Percentiles rank a stretch among this genome's conserved stretches.
These are phyloP conservation scores for Chaetothyriales sp. DNA, from an alignment of 2,329 filamentous ascomycete species.

Conservation along the genomic window DNA sequence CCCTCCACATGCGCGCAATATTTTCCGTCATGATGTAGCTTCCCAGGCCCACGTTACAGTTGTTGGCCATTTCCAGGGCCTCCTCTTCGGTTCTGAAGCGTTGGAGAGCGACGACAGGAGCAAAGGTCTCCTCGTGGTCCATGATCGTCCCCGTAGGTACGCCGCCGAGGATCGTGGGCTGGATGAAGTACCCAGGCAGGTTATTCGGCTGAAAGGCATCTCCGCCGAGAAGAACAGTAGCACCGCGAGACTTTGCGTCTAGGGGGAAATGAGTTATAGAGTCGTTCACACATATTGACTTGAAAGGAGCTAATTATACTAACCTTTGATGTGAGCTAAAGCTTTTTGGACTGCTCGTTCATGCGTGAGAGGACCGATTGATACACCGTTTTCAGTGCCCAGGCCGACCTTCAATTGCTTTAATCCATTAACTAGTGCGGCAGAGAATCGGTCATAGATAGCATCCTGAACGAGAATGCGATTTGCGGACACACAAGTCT, in stretches of 20 bases:
- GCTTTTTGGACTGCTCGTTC: slow-evolving; percentile 19
- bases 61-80: slow-evolving; percentile 43
- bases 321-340: slow-evolving; percentile 16
- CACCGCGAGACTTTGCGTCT: slow-evolving; percentile 21
- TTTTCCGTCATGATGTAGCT: slow-evolving; percentile 42
- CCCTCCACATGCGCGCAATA: slow-evolving; percentile 43
- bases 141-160: slow-evolving; percentile 19
- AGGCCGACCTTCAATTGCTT: slow-evolving; percentile 61
- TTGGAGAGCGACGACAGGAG: slow-evolving; percentile 50
- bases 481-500: slow-evolving; percentile 40
- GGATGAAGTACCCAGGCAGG: slow-evolving; percentile 27
- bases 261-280: slow-evolving; percentile 1
- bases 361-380: slow-evolving; percentile 56
- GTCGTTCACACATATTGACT: neutral
- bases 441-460: slow-evolving; percentile 62
- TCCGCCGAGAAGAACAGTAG: slow-evolving; percentile 20
- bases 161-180: slow-evolving; percentile 17
- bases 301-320: slow-evolving; percentile 1
- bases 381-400: slow-evolving; percentile 56
- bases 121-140: slow-evolving; percentile 50
- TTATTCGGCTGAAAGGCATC: slow-evolving; percentile 7
- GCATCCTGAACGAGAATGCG: slow-evolving; percentile 65
- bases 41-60: slow-evolving; percentile 40
- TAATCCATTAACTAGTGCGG: slow-evolving; percentile 58
- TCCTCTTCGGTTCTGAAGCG: slow-evolving; percentile 47